These are phyloP conservation scores for Globisporangium ultimum DNA, from an alignment of 352 stramenopile genomes.

Conservation along the genomic window DNA sequence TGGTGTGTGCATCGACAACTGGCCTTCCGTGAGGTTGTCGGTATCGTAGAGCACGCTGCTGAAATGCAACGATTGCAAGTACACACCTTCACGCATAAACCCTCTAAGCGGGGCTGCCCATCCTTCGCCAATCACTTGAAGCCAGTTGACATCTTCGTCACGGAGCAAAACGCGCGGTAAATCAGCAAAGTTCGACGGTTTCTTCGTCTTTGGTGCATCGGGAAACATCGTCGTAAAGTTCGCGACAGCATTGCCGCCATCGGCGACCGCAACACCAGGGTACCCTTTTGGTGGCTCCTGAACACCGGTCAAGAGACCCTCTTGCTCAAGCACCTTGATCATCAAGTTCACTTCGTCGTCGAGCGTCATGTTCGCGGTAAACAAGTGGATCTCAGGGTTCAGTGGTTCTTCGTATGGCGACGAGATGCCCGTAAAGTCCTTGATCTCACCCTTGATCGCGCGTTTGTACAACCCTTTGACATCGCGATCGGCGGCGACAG, in stretches of 20 bases:
- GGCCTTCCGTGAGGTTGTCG: slow-evolving; percentile 92
- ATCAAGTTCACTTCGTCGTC: slow-evolving; percentile 77
- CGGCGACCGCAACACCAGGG: slow-evolving; percentile 79
- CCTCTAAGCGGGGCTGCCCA: slow-evolving; percentile 95
- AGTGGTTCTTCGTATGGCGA: slow-evolving; percentile 97
- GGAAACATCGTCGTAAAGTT: slow-evolving; percentile 63
- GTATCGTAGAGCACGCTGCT: slow-evolving; percentile 96
- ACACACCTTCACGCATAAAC: slow-evolving; percentile 97
- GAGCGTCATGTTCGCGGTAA: slow-evolving; percentile 94
- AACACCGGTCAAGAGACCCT: slow-evolving; percentile 67
- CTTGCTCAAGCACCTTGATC: slow-evolving; percentile 49
- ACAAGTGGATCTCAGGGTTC: slow-evolving; percentile 93
- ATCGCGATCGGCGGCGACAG: slow-evolving; percentile 95
- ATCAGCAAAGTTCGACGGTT: slow-evolving; percentile 36
- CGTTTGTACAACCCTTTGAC: slow-evolving; percentile 96
- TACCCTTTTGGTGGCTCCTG: slow-evolving; percentile 49
- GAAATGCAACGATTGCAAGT: slow-evolving; percentile 97
- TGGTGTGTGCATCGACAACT: slow-evolving; percentile 68
- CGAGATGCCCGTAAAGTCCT: slow-evolving; percentile 98
- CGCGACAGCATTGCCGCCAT: slow-evolving; percentile 77
- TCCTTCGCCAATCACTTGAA: slow-evolving; percentile 96
- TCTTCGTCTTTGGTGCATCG: slow-evolving; percentile 25
- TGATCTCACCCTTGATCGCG: slow-evolving; percentile 93
- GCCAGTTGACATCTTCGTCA: slow-evolving; percentile 98
- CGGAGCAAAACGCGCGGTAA: slow-evolving; percentile 93